phyloP scores from a whole-genome alignment of 352 stramenopile species.

The Thraustochytrium striatum region DNA sequence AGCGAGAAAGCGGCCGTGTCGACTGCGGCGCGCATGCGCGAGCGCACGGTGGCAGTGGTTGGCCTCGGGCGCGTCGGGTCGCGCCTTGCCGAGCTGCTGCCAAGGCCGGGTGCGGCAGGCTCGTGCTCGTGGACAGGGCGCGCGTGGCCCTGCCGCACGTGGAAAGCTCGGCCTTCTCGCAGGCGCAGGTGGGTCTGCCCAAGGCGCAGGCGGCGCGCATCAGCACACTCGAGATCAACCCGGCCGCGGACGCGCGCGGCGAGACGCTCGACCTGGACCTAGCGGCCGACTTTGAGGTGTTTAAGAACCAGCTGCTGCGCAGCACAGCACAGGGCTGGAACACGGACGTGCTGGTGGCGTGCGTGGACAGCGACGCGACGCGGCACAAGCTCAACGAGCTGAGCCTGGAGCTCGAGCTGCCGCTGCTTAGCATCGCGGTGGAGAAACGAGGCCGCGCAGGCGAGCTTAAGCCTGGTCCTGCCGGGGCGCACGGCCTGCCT shows the following conservation, averaged over 20 bases:
- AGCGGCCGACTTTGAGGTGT: background rate
- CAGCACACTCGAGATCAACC: background rate
- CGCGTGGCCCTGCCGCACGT: background rate
- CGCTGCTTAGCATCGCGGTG: background rate
- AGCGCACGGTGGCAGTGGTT: background rate
- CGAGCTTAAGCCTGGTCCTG: background rate
- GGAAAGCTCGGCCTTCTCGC: background rate
- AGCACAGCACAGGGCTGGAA: background rate
- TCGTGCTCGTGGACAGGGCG: constrained; percentile 10
- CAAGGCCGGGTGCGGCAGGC: background rate
- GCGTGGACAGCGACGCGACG: background rate
- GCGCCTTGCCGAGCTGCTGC: background rate
- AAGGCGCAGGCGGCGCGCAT: constrained; percentile 25
- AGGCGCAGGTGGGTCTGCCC: constrained; percentile 11
- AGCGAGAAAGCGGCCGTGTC: background rate
- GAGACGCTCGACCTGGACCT: background rate
- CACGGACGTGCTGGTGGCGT: background rate
- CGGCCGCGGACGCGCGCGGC: background rate
- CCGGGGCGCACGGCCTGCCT: constrained; percentile 15
- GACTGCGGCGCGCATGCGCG: background rate
- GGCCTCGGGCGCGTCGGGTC: constrained; percentile 21
- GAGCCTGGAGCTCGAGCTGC: background rate
- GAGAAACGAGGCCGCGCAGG: background rate
- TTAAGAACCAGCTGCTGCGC: background rate
- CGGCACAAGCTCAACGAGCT: background rate